Evolutionary conservation across 306 rosid genomes (phyloP), one percentile per base, ranked within the genome.

Genomic region (Vicia villosa): DNA sequence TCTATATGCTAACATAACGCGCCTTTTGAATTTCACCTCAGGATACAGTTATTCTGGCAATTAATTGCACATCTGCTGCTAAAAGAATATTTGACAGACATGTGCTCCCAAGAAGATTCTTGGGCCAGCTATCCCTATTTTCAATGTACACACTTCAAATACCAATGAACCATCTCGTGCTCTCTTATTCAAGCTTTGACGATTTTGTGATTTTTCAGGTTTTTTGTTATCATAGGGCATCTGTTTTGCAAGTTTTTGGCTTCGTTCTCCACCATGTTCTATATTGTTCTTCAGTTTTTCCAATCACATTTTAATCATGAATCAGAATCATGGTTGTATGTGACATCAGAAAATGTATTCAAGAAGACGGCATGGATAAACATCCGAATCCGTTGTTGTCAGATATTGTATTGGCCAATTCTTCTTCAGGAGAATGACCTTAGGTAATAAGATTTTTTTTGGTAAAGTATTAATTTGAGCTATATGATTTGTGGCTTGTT

Each of bases 391-490:
- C 95, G 89, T 24, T 78, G 93, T 65, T 82, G 89, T 81, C 97
- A 90, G 80, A 88, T 94, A 56, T 84, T 90, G 77, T 88, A 90
- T 80, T 94, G 98, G 97, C 97, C 97, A 66, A 74, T 94, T 72
- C 81, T 83, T 72, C 97, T 94, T 77, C 96, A 75, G 77, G 85
- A 85, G 72, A 86, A 73, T 68, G 91, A 87, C 70, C 80, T 59
- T 63, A 83, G 98, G 98, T 94, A 88, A 76, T 69, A 56, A 54
- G 54, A 10, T 40, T 73, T 15, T 60, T 79, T 43, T 68, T 0
- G 26, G 61, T 59, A 68, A 51, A 52, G 17, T 54, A 16, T 32
- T 34, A 34, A 34, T 7, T 41, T 46, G n/a, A n/a, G 24, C 41
- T 43, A 62, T 68, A 59, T 65, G 32, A 76, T 30, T 72, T 73